A percentile compares a stretch with the other conserved stretches of the same genome.
Evolutionary conservation across 2,329 filamentous ascomycete species (phyloP).

Genomic region (Trichoderma sp.): DNA sequence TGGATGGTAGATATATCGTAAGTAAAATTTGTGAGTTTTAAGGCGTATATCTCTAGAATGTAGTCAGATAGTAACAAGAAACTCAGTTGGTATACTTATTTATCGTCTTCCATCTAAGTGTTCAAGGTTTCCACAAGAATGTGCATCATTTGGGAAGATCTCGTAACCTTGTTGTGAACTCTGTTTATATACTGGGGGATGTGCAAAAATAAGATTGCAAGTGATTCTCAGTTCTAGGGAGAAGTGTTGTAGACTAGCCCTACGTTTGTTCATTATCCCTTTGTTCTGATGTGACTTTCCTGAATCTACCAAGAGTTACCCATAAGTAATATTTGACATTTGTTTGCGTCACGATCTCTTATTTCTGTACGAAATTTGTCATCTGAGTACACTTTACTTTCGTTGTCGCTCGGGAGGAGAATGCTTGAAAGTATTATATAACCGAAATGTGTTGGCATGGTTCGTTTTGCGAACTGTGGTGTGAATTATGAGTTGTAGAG

Average conservation of each 20-base stretch:
- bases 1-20: not conserved
- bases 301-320: not conserved
- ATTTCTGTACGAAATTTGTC: not conserved
- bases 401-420: not conserved
- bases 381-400: not conserved
- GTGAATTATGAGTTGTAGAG: not conserved
- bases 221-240: not conserved
- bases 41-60: not conserved
- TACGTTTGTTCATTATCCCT: not conserved
- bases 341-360: too few species aligned
- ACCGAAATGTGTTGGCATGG: not conserved
- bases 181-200: not conserved
- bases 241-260: not conserved
- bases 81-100: too few species aligned
- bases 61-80: not conserved
- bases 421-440: not conserved
- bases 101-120: too few species aligned
- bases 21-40: not conserved
- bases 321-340: too few species aligned
- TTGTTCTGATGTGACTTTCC: not conserved
- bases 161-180: not conserved
- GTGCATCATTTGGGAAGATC: too few species aligned
- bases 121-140: too few species aligned
- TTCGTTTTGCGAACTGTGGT: not conserved
- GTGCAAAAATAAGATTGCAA: not conserved